phyloP scores from a whole-genome alignment of 129 eudicot species.

The Gnaphalium uliginosum region DNA sequence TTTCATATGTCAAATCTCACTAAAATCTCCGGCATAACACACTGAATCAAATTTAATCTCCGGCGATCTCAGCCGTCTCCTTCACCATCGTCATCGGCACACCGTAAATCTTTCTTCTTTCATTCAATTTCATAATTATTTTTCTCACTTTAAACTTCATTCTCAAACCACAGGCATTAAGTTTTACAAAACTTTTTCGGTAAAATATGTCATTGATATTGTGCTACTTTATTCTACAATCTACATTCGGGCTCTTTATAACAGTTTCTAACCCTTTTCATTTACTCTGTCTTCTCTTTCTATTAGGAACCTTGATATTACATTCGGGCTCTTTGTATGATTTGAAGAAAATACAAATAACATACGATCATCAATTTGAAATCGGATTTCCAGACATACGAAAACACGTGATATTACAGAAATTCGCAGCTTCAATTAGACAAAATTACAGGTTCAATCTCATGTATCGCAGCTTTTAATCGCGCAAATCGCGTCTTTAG shows the following conservation, averaged over 20 bases:
- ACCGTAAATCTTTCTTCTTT: constrained; percentile 13
- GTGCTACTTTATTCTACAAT: background rate
- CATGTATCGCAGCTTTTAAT: too few species aligned
- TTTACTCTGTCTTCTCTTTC: background rate
- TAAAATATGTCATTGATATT: constrained; percentile 5
- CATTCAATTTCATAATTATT: background rate
- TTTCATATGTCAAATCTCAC: constrained; percentile 10
- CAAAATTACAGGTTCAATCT: too few species aligned
- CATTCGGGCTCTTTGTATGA: too few species aligned
- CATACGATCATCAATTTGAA: too few species aligned
- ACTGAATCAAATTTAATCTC: background rate
- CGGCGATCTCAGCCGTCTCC: constrained; percentile 20
- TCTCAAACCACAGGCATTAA: background rate
- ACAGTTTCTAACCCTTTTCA: background rate
- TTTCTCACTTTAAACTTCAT: background rate
- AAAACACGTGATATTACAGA: too few species aligned
- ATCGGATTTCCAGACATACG: too few species aligned
- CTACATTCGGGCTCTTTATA: background rate
- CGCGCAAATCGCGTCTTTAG: too few species aligned
- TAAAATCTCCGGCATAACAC: background rate
- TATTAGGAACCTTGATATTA: constrained; percentile 93
- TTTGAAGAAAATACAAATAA: too few species aligned
- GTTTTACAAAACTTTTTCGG: background rate
- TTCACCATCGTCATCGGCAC: background rate
- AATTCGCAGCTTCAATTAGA: too few species aligned